Base-by-base conservation (phyloP, 1,284 basidiomycete genomes). In the Puccinia sorghi region DNA sequence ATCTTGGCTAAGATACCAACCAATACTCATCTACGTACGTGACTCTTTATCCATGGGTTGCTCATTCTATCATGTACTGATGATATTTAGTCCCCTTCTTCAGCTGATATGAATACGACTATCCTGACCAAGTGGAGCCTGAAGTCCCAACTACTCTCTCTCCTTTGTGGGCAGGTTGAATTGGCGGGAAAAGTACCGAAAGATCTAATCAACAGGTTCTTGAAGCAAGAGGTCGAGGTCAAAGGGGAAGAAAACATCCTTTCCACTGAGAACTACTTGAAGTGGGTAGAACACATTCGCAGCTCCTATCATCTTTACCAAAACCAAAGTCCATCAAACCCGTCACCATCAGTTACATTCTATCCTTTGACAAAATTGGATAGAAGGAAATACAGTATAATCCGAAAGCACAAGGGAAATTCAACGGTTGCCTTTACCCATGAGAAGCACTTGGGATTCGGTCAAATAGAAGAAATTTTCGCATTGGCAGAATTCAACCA, bases 1-100 rank as follows among this genome's bases (percentile, higher is more conserved):
- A 52, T 61, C 20, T 61, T 74, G 25, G 72, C 41, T 11, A 63
- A 61, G 22, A 64, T 52, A 48, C 39, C 59, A 8, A 74, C 56
- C 17, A 74, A 74, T 25, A 63, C 64, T 64, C 56, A 64, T 52
- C 48, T 64, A 48, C 22, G 72, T 74, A 63, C 22, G 72, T 43
- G 20, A n/a, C n/a, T n/a, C n/a, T n/a, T n/a, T n/a, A n/a, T n/a
- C n/a, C n/a, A n/a, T 15, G 2, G 27, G 43, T 20, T 22, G 48
- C 52, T 69, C n/a, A n/a, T n/a, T n/a, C n/a, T n/a, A n/a, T n/a
- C n/a, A n/a, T 25, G 2, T 32, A 20, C 13, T 25, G 2, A 25
- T 8, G 1, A 9, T 50, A 8, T 3, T 15, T 48, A 32, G 22
- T 50, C 32, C 7, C 52, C 1, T 32, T 27, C 46, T 20, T n/a